Conservation (phyloP, 768 basidiomycete genomes). For the Xerocomellus chrysenteron region DNA sequence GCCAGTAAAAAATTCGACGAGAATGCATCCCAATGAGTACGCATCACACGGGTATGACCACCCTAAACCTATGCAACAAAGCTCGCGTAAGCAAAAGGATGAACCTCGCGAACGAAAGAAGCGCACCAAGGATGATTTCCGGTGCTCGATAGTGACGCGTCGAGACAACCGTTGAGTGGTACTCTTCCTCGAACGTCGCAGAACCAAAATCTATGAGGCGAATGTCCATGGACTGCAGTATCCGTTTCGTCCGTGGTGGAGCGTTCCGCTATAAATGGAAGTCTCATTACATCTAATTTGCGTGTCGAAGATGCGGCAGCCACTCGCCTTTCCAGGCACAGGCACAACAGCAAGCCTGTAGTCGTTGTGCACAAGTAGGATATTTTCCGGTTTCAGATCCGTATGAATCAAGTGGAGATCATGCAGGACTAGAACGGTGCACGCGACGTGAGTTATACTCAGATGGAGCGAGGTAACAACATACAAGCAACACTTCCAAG, state of each 20-base stretch:
- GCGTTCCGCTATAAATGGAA: slow-evolving; percentile 53
- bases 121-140: slow-evolving; percentile 94
- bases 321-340: slow-evolving; percentile 62
- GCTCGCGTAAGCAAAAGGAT: slow-evolving; percentile 16
- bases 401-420: slow-evolving; percentile 92
- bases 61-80: slow-evolving; percentile 67
- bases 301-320: background rate
- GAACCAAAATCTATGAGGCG: slow-evolving; percentile 98
- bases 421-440: slow-evolving; percentile 69
- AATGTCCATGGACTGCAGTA: slow-evolving; percentile 87
- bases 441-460: slow-evolving; percentile 1
- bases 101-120: slow-evolving; percentile 7
- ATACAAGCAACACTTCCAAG: slow-evolving; percentile 91
- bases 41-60: slow-evolving; percentile 99
- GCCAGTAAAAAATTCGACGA: slow-evolving; percentile 98
- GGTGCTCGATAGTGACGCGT: slow-evolving; percentile 98
- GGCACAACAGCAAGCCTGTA: slow-evolving; percentile 60
- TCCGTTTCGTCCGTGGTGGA: slow-evolving; percentile 66
- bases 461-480: slow-evolving; percentile 33
- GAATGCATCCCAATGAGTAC: slow-evolving; percentile 97
- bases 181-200: slow-evolving; percentile 96
- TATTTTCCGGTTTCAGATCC: slow-evolving; percentile 99
- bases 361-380: slow-evolving; percentile 86
- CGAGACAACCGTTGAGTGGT: slow-evolving; percentile 96
- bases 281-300: slow-evolving; percentile 12